Base-by-base conservation (phyloP, 148 eudicot species). In the Vaccinium myrtillus region DNA sequence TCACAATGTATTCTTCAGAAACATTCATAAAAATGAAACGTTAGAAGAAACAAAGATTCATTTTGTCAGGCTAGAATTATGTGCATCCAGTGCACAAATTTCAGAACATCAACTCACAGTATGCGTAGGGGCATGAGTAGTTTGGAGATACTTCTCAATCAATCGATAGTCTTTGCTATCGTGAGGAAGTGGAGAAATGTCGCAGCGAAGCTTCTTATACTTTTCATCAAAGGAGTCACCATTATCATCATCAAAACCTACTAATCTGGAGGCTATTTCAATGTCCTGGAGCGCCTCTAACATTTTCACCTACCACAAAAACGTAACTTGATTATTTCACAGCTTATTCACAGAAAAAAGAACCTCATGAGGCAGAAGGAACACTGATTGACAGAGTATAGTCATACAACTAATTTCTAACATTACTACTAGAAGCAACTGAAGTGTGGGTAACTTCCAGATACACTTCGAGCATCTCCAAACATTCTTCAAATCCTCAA, bases 221-320 rank as follows among this genome's bases (percentile, higher is more conserved):
- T 97, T 97, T 15, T 90, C 93, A 83, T 97, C 99, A 81, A 97
- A 88, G 43, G 99, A 86, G 49, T 92, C 99, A 79, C 87, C 91
- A 87, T 85, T 86, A 83, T 93, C 93, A 51, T 21, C 92, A 80
- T 93, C 99, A 93, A 97, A 97, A 81, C 99, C 99, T 79, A 95
- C 99, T 83, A 97, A 86, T 86, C 93, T 92, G 25, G 99, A 97
- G 85, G 99, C 99, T 89, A 97, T 94, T 88, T 97, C 98, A 86
- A 97, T 97, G 83, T 97, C 99, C 85, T 97, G 99, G 78, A 97
- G 99, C 81, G 99, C 99, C 93, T 97, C 99, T 58, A 97, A 83
- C 98, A 97, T 97, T 95, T 97, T 95, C 79, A 97, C 96, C 99
- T 97, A 86, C 81, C 32, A 78, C 54, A 79, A 55, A 27, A 27